Evolutionary conservation across 2,329 filamentous ascomycete genomes (phyloP).

Genomic region (Alternaria triticina): DNA sequence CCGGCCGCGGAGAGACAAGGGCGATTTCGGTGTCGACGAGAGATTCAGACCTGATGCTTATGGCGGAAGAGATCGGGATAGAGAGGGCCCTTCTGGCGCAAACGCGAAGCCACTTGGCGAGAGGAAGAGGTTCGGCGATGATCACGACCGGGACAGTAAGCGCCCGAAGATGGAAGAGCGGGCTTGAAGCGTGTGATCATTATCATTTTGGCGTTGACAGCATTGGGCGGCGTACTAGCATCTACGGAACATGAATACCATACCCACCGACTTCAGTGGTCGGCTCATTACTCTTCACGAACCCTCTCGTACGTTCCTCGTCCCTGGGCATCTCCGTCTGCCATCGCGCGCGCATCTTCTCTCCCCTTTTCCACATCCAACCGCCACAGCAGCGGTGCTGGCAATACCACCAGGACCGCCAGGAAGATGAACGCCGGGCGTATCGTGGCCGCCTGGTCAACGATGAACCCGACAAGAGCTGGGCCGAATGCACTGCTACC

Average conservation of each 20-base stretch:
- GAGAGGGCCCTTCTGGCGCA: conserved; percentile 66
- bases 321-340: conserved; percentile 18
- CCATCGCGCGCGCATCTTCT: conserved; percentile 42
- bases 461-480: conserved; percentile 86
- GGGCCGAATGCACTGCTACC: conserved; percentile 90
- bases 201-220: neutral
- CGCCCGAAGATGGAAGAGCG: conserved; percentile 49
- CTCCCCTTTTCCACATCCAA: conserved; percentile 72
- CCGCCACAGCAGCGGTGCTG: conserved; percentile 78
- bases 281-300: conserved; percentile 13
- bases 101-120: conserved; percentile 75
- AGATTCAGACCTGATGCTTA: conserved; percentile 71
- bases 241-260: conserved; percentile 9
- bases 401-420: conserved; percentile 76
- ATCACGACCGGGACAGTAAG: conserved; percentile 52
- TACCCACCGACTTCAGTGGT: neutral
- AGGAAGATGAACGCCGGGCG: conserved; percentile 80
- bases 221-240: conserved; percentile 17
- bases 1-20: conserved; percentile 47
- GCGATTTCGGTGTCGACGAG: conserved; percentile 63
- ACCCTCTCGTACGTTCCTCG: conserved; percentile 27
- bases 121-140: conserved; percentile 56
- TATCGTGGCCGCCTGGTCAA: conserved; percentile 64
- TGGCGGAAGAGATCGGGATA: conserved; percentile 30
- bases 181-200: conserved; percentile 15